phyloP scores from a whole-genome alignment of 1,139 yeast genomes.

The Geotrichum europaeum region DNA sequence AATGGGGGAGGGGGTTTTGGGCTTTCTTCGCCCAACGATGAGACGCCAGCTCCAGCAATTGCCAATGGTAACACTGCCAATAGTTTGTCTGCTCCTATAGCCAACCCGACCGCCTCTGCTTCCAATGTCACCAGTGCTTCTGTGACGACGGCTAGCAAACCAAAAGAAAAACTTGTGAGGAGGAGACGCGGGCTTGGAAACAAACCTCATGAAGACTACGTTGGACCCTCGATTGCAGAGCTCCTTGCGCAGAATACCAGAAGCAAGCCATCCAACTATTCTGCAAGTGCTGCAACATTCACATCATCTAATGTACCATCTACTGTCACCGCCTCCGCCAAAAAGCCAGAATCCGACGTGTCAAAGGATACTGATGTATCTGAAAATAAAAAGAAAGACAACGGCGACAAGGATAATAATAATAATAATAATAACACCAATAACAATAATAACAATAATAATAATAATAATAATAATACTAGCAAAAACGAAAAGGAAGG shows the following conservation, averaged over 20 bases:
- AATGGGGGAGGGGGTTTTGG: not conserved
- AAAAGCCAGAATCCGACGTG: not conserved
- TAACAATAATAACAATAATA: not conserved
- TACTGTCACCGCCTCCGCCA: not conserved
- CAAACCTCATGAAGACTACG: constrained; percentile 12
- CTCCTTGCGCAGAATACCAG: constrained; percentile 11
- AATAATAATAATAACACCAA: not conserved
- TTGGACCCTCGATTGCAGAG: constrained; percentile 15
- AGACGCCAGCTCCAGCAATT: not conserved
- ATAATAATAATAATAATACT: not conserved
- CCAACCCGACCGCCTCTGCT: not conserved
- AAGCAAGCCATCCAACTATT: not conserved
- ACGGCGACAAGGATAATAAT: not conserved
- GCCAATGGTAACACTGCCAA: not conserved
- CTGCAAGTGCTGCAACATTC: not conserved
- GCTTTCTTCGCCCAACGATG: constrained; percentile 1
- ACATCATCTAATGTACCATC: not conserved
- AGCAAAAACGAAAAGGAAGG: not conserved
- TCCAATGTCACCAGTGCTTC: not conserved
- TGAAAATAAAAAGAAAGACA: not conserved
- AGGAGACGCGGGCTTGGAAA: constrained; percentile 9
- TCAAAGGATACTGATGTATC: not conserved
- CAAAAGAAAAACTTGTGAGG: constrained; percentile 7
- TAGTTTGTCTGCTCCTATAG: not conserved
- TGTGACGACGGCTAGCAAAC: not conserved